phyloP scores from a whole-genome alignment of 75 land plant species.

The Pseudotsuga menziesii region DNA sequence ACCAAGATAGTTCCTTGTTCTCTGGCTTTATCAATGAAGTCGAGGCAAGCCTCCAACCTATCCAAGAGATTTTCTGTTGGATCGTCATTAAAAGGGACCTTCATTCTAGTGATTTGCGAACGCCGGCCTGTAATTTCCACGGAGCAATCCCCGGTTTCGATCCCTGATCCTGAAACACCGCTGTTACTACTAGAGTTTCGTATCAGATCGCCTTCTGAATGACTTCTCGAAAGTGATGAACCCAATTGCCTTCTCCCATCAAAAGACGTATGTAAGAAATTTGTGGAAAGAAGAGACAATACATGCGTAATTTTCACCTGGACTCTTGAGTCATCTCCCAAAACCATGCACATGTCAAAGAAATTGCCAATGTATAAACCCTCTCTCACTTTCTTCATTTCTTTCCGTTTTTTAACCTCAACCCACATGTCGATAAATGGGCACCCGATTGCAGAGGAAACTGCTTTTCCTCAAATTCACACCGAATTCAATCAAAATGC shows the following conservation, averaged over 20 bases:
- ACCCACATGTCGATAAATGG: too few species aligned
- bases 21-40: conserved; percentile 27
- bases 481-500: too few species aligned
- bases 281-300: neutral
- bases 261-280: neutral
- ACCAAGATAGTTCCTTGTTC: conserved; percentile 18
- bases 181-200: neutral
- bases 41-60: conserved; percentile 29
- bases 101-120: conserved; percentile 13
- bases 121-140: neutral
- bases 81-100: conserved; percentile 21
- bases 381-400: conserved; percentile 28
- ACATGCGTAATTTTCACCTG: neutral
- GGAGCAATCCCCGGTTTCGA: neutral
- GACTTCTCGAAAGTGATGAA: neutral
- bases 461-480: too few species aligned
- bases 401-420: too few species aligned
- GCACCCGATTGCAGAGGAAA: too few species aligned
- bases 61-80: conserved; percentile 32
- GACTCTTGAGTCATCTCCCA: conserved; percentile 2
- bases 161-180: neutral
- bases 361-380: conserved; percentile 29
- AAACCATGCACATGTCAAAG: conserved; percentile 17
- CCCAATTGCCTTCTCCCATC: neutral
- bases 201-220: neutral